These are phyloP conservation scores for Rhodocollybia butyracea DNA, from an alignment of 768 basidiomycete species.

Conservation along the genomic window DNA sequence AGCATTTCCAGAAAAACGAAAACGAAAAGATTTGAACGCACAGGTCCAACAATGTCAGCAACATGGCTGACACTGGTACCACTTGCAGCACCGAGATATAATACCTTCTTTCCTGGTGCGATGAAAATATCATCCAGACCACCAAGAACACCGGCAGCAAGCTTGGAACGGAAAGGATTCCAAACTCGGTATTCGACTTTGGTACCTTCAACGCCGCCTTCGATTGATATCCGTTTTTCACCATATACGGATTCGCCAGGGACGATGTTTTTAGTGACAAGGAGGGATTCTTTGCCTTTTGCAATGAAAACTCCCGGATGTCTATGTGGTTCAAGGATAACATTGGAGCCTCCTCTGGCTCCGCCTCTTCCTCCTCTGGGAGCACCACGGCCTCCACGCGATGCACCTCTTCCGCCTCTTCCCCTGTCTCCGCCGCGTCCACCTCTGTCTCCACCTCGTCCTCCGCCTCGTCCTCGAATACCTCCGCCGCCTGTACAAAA, in stretches of 20 bases:
- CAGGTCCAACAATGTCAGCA: conserved; percentile 96
- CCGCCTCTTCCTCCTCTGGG: conserved; percentile 67
- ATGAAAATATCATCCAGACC: conserved; percentile 94
- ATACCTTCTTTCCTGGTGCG: conserved; percentile 89
- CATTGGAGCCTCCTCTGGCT: conserved; percentile 78
- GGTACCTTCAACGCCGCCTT: conserved; percentile 67
- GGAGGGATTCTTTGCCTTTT: conserved; percentile 93
- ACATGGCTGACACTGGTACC: conserved; percentile 99
- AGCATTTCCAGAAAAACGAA: conserved; percentile 10
- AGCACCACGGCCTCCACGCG: conserved; percentile 47
- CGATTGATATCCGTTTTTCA: conserved; percentile 93
- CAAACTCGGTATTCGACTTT: conserved; percentile 98
- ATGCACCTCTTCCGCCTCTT: conserved; percentile 41
- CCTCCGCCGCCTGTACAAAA: conserved; percentile 25
- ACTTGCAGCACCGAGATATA: conserved; percentile 97
- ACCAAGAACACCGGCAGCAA: conserved; percentile 95
- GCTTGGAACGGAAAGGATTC: conserved; percentile 98
- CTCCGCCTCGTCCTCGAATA: conserved; percentile 33
- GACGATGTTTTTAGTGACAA: conserved; percentile 97
- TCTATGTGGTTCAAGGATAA: conserved; percentile 91
- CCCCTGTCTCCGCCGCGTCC: conserved; percentile 34
- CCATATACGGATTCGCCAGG: conserved; percentile 98
- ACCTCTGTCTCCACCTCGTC: conserved; percentile 37
- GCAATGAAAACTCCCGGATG: conserved; percentile 96
- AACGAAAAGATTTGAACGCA: conserved; percentile 33